Percentiles rank a stretch among this genome's conserved stretches.
Conservation (phyloP, 345 rosid genomes). For the Firmiana major region DNA sequence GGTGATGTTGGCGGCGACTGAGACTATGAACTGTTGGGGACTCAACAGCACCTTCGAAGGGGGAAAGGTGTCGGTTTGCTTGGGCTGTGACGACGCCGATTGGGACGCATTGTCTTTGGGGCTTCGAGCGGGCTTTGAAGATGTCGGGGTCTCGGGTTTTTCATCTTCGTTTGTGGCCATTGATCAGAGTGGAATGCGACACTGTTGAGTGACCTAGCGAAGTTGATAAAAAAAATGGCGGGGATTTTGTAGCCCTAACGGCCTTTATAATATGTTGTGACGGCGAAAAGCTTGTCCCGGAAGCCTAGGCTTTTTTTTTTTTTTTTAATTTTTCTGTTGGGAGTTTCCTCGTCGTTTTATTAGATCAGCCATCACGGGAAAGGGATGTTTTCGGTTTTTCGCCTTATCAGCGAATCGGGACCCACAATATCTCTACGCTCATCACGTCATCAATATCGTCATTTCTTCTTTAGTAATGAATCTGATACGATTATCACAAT, state of each 20-base stretch:
- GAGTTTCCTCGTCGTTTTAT: background rate
- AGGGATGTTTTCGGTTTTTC: background rate
- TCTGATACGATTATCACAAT: background rate
- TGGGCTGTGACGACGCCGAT: conserved; percentile 25
- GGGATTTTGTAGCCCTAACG: conserved; percentile 45
- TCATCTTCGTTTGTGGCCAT: conserved; percentile 37
- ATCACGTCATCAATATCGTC: background rate
- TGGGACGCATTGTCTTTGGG: conserved; percentile 24
- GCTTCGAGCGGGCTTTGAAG: conserved; percentile 27
- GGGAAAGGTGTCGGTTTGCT: conserved; percentile 28
- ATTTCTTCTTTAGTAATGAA: background rate
- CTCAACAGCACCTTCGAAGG: conserved; percentile 34
- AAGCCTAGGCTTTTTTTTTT: background rate
- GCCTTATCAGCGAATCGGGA: background rate
- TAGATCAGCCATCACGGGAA: background rate
- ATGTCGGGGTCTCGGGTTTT: conserved; percentile 16
- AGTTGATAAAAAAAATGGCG: conserved; percentile 33
- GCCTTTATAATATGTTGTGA: background rate
- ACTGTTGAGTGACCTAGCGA: background rate
- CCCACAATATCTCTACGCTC: background rate
- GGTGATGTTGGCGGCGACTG: conserved; percentile 59
- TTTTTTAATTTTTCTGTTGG: background rate
- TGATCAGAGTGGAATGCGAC: conserved; percentile 8
- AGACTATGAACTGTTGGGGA: conserved; percentile 46
- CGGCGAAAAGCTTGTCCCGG: background rate